Percentiles rank a stretch among this genome's conserved stretches.
Conservation (phyloP, 2,329 filamentous ascomycete genomes). For the Colletotrichum tropicicola region DNA sequence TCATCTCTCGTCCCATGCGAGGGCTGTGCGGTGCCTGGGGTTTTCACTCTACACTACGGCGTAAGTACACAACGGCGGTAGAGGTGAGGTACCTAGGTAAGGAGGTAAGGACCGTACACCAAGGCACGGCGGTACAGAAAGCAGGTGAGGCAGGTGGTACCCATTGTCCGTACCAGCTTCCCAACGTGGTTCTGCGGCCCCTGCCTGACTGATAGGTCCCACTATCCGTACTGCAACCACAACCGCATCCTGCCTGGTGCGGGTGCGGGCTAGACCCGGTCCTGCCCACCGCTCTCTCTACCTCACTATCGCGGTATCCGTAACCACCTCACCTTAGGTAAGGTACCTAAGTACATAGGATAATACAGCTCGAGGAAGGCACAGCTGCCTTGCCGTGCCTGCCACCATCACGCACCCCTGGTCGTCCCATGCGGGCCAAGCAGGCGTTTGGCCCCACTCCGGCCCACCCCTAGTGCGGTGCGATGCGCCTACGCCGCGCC, state of each 20-base stretch:
- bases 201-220: too few species aligned
- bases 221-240: too few species aligned
- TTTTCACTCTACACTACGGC: background rate
- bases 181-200: too few species aligned
- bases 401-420: background rate
- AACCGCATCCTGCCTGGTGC: background rate
- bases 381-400: too few species aligned
- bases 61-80: background rate
- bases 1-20: conserved; percentile 26
- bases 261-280: background rate
- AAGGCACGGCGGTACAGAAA: too few species aligned
- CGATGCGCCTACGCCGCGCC: conserved; percentile 15
- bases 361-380: too few species aligned
- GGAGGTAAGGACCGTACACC: too few species aligned
- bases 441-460: conserved; percentile 22
- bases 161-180: background rate
- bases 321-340: too few species aligned
- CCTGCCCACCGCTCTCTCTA: background rate
- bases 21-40: conserved; percentile 14
- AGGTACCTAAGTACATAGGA: too few species aligned
- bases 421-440: conserved; percentile 23
- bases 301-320: too few species aligned
- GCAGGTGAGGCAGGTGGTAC: too few species aligned
- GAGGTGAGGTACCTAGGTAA: too few species aligned
- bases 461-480: conserved; percentile 19